Conservation (phyloP, 2,329 filamentous ascomycete species). For the Ascochyta clinopodiicola region DNA sequence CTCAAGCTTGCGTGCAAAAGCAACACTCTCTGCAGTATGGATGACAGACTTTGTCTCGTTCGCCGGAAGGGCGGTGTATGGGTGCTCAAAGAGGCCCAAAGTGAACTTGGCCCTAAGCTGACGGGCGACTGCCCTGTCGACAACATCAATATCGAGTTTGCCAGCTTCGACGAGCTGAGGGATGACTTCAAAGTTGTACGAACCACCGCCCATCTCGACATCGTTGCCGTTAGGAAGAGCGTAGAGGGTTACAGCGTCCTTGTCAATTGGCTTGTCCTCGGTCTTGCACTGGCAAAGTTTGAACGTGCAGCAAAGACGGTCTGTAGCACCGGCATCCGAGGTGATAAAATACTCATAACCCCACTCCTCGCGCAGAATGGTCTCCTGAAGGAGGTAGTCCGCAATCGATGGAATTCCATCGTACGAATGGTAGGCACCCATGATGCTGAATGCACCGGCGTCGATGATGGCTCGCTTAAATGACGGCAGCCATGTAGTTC, state of each 20-base stretch:
- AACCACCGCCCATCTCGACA: slow-evolving; percentile 78
- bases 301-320: slow-evolving; percentile 70
- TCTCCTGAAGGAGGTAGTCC: slow-evolving; percentile 68
- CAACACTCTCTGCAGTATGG: slow-evolving; percentile 65
- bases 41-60: slow-evolving; percentile 65
- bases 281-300: slow-evolving; percentile 63
- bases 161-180: slow-evolving; percentile 68
- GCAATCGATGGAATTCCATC: slow-evolving; percentile 74
- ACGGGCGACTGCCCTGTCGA: slow-evolving; percentile 71
- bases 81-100: slow-evolving; percentile 74
- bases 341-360: slow-evolving; percentile 73
- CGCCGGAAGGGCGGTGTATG: slow-evolving; percentile 65
- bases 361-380: slow-evolving; percentile 73
- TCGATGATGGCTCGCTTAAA: slow-evolving; percentile 77
- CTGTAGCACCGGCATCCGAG: slow-evolving; percentile 73
- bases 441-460: slow-evolving; percentile 70
- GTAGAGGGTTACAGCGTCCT: slow-evolving; percentile 68
- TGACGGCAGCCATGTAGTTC: slow-evolving; percentile 61
- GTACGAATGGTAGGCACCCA: slow-evolving; percentile 78
- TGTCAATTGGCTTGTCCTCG: slow-evolving; percentile 62
- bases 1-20: slow-evolving; percentile 69
- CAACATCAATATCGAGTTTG: slow-evolving; percentile 63
- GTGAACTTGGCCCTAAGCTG: slow-evolving; percentile 72
- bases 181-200: slow-evolving; percentile 71
- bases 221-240: slow-evolving; percentile 73